These are phyloP conservation scores for Yamadazyma akitaensis DNA, from an alignment of 805 yeast genomes.

Conservation along the genomic window DNA sequence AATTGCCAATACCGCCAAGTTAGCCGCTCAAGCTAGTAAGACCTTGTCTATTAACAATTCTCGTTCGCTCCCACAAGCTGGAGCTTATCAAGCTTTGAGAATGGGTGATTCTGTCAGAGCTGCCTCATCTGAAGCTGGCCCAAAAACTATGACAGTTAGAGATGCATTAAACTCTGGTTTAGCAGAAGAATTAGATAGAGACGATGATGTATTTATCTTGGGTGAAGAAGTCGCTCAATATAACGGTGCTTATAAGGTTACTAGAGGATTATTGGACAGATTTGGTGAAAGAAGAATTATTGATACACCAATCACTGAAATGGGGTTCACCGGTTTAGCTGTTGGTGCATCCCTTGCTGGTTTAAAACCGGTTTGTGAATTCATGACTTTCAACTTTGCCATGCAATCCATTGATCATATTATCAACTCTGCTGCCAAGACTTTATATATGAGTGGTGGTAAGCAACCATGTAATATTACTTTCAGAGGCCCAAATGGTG, in stretches of 20 bases:
- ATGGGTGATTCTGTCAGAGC: conserved; percentile 23
- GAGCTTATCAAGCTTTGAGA: conserved; percentile 17
- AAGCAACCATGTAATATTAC: conserved; percentile 95
- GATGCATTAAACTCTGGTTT: conserved; percentile 94
- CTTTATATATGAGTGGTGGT: conserved; percentile 99
- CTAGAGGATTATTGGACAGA: conserved; percentile 92
- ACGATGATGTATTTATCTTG: conserved; percentile 88
- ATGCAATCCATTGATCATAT: conserved; percentile 99
- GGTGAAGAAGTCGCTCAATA: conserved; percentile 99
- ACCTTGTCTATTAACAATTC: not conserved
- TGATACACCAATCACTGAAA: conserved; percentile 98
- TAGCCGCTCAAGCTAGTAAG: conserved; percentile 36
- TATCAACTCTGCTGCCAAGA: conserved; percentile 97
- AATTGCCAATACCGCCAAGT: conserved; percentile 43
- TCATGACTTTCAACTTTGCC: conserved; percentile 99
- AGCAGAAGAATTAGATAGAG: conserved; percentile 96
- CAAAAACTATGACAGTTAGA: conserved; percentile 80
- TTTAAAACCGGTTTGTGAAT: conserved; percentile 94
- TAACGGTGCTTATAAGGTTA: conserved; percentile 97
- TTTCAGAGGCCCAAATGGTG: conserved; percentile 99
- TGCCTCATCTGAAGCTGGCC: conserved; percentile 40
- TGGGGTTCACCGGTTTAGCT: conserved; percentile 96
- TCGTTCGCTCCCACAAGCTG: conserved; percentile 3
- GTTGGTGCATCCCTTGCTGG: conserved; percentile 97
- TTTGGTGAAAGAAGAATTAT: conserved; percentile 91